Evolutionary conservation across 352 stramenopile genomes (phyloP), one percentile per base, ranked within the genome.

Genomic region (Phytopythium mirpurense): DNA sequence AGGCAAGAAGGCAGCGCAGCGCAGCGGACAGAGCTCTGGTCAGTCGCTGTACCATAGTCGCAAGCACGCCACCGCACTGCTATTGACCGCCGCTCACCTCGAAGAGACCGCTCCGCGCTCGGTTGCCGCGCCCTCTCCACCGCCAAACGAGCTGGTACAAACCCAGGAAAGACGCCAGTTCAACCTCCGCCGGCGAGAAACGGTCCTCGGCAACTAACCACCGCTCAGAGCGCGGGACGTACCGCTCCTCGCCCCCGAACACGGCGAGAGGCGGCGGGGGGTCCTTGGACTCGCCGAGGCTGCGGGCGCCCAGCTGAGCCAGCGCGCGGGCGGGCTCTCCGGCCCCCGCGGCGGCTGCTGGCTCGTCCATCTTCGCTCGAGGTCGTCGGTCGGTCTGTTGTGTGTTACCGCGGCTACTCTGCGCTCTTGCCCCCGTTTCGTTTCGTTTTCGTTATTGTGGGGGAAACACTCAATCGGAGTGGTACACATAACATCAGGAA

Each of bases 361-460:
- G 31, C 46, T 52, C 46, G 27, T 31, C 46, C 46, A 52, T 52
- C 19, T 31, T 7, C 23, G 26, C 11, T 26, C 44, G n/a, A n/a
- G 7, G 27, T 18, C 0, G 41, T 51, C 44, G 2, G 26, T 51
- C 44, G 9, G 27, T 51, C 43, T 14, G n/a, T 50, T 24, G 26
- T 9, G n/a, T n/a, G n/a, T n/a, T n/a, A n/a, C 43, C 18, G 18
- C 24, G 24, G 40, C n/a, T 35, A 15, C 15, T 24, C 27, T 36
- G 19, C 16, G n/a, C n/a, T n/a, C n/a, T n/a, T n/a, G 44, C 29
- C n/a, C 29, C 15, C 45, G 29, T 40, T 51, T 37, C 32, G 43
- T 34, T 19, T 32, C 35, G 42, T 35, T 36, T 15, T 10, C 16
- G 19, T 37, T 38, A 23, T n/a, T 16, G 9, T 32, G 29, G 5